These are phyloP conservation scores for Balamuthia mandrillaris DNA, from an alignment of 208 protist species.

Conservation along the genomic window DNA sequence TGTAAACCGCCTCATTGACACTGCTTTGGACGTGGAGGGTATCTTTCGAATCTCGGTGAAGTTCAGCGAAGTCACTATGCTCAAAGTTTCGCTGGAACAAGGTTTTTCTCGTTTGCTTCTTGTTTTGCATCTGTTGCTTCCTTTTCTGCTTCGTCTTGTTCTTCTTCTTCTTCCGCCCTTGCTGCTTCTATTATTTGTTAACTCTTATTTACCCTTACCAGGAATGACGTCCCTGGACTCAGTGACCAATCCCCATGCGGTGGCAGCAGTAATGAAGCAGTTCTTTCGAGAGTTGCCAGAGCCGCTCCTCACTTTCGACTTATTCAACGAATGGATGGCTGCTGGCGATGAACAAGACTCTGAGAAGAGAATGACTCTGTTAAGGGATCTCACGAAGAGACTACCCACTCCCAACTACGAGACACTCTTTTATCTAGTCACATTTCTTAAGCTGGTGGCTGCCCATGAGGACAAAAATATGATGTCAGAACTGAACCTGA, in stretches of 20 bases:
- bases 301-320: constrained; percentile 16
- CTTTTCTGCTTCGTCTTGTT: too few species aligned
- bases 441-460: constrained; percentile 11
- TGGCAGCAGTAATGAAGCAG: constrained; percentile 17
- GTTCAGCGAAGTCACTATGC: background rate
- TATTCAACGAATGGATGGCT: constrained; percentile 35
- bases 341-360: constrained; percentile 11
- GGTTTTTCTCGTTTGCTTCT: too few species aligned
- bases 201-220: too few species aligned
- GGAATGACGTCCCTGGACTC: background rate
- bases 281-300: constrained; percentile 35
- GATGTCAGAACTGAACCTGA: constrained; percentile 26
- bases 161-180: too few species aligned
- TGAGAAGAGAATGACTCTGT: background rate
- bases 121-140: too few species aligned
- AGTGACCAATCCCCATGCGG: background rate
- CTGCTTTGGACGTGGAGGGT: constrained; percentile 25
- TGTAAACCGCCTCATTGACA: background rate
- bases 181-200: too few species aligned
- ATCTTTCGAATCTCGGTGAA: constrained; percentile 19
- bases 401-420: background rate
- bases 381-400: background rate
- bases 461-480: background rate
- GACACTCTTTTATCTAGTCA: constrained; percentile 1
- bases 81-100: constrained; percentile 1